Evolutionary conservation across 192 early-diverging fungal genomes (phyloP).

Genomic region (Coemansia sp.): DNA sequence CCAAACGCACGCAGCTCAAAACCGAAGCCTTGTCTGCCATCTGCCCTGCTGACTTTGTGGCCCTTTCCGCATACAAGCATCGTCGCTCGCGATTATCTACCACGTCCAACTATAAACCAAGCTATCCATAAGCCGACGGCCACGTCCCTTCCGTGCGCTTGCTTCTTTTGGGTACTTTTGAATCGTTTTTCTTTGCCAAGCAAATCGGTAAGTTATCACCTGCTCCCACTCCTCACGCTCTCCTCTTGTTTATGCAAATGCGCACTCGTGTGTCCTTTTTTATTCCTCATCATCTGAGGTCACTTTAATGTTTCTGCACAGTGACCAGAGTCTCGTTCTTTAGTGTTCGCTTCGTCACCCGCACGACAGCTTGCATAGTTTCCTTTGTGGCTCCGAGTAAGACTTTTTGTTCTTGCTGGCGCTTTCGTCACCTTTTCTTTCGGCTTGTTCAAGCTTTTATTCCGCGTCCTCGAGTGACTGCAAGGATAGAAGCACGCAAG

Average conservation of each 20-base stretch:
- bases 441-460: background rate
- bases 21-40: background rate
- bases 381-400: too few relatives aligned
- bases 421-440: background rate
- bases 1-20: constrained; percentile 2
- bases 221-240: background rate
- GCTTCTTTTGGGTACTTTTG: background rate
- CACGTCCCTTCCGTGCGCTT: background rate
- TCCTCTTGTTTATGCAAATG: constrained; percentile 1
- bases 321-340: background rate
- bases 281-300: constrained; percentile 3
- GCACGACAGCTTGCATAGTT: background rate
- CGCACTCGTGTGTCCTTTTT: background rate
- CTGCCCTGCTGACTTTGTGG: background rate
- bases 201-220: background rate
- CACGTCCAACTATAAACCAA: background rate
- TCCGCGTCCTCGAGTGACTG: background rate
- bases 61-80: background rate
- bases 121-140: background rate
- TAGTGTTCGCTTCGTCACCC: background rate
- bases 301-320: background rate
- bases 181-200: background rate
- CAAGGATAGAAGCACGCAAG: background rate
- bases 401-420: too few relatives aligned
- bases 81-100: background rate